These are phyloP conservation scores for Talaromyces sp. DNA, from an alignment of 2,329 filamentous ascomycete genomes.

Conservation along the genomic window DNA sequence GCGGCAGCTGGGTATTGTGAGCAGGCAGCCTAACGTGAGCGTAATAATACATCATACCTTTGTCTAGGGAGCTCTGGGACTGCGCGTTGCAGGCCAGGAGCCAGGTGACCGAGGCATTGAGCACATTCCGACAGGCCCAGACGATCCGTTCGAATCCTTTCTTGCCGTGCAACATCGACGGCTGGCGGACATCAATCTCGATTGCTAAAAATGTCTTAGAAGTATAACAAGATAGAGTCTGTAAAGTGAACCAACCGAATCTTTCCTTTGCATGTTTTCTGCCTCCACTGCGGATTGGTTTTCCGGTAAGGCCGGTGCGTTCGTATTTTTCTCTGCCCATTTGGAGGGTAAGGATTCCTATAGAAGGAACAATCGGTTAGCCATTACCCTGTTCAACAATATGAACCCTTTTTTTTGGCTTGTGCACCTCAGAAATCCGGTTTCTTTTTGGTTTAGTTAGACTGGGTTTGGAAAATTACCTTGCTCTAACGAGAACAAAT, in stretches of 20 bases:
- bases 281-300: constrained; percentile 57
- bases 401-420: not conserved
- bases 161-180: constrained; percentile 78
- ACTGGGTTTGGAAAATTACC: constrained; percentile 47
- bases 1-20: not conserved
- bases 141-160: constrained; percentile 75
- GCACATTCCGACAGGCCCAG: constrained; percentile 74
- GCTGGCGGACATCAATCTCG: constrained; percentile 68
- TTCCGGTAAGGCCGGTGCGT: constrained; percentile 73
- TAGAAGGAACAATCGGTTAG: constrained; percentile 1
- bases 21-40: not conserved
- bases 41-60: constrained; percentile 40
- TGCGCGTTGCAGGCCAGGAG: constrained; percentile 62
- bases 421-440: not conserved
- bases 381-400: not conserved
- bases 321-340: constrained; percentile 81
- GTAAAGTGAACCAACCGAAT: constrained; percentile 56
- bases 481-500: constrained; percentile 66
- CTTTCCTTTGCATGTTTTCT: constrained; percentile 65
- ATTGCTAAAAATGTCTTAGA: constrained; percentile 55
- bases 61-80: constrained; percentile 26
- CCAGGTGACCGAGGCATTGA: constrained; percentile 68
- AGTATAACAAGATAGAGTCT: not conserved
- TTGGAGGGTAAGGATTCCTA: constrained; percentile 70
- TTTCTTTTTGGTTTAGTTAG: not conserved